Percentiles rank a stretch among this genome's conserved stretches.
These are phyloP conservation scores for Avena atlantica DNA, from an alignment of 176 grass and related monocot species.

Conservation along the genomic window DNA sequence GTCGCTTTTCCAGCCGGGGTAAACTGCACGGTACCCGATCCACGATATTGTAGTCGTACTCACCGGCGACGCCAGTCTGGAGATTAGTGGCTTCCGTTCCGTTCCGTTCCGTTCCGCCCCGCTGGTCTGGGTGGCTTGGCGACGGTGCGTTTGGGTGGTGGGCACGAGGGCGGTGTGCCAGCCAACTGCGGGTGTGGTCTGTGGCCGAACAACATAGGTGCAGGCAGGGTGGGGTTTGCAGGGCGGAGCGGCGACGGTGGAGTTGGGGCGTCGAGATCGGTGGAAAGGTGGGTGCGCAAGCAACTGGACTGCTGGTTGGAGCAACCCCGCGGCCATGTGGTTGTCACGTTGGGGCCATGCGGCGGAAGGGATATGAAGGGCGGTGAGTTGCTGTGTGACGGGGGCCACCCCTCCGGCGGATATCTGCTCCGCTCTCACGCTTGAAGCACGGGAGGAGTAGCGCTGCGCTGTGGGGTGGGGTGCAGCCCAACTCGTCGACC, in stretches of 20 bases:
- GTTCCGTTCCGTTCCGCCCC: too few relatives aligned
- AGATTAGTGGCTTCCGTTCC: not conserved
- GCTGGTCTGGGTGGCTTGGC: too few relatives aligned
- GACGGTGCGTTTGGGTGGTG: constrained; percentile 13
- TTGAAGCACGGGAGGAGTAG: not conserved
- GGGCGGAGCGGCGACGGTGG: not conserved
- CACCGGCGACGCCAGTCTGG: not conserved
- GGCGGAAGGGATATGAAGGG: not conserved
- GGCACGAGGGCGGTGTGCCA: not conserved
- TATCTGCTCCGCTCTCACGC: not conserved
- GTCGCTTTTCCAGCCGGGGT: constrained; percentile 35
- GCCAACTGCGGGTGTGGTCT: not conserved
- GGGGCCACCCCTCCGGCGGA: constrained; percentile 36
- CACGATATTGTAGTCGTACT: not conserved
- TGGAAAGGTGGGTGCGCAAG: constrained; percentile 30
- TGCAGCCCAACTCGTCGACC: not conserved
- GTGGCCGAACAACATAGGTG: not conserved
- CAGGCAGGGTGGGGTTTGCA: not conserved
- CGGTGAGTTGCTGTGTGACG: not conserved
- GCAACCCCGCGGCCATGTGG: constrained; percentile 16
- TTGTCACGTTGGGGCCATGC: constrained; percentile 37
- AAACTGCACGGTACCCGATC: constrained; percentile 51
- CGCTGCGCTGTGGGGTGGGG: constrained; percentile 2
- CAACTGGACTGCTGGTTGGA: not conserved
- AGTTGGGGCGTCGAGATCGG: constrained; percentile 44